Percentiles rank a stretch among this genome's conserved stretches.
Conservation (phyloP, 495 filamentous ascomycete species). For the Penicillium flavigenum region DNA sequence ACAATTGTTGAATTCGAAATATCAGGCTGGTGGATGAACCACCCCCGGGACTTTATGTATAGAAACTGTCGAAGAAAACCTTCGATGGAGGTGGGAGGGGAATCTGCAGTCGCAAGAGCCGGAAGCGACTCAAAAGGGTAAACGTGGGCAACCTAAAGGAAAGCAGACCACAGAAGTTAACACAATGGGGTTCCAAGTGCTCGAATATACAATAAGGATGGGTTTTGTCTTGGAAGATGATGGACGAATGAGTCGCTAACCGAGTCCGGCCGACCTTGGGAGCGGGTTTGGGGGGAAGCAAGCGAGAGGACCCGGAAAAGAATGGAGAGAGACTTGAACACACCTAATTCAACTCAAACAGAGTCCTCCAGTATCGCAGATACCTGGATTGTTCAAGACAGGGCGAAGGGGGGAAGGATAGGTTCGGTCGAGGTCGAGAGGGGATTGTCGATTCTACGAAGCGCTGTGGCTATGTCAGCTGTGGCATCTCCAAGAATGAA, state of each 20-base stretch:
- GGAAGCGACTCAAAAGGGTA: constrained; percentile 39
- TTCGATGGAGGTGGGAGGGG: constrained; percentile 40
- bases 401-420: constrained; percentile 18
- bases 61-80: constrained; percentile 34
- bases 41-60: constrained; percentile 37
- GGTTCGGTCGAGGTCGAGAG: constrained; percentile 29
- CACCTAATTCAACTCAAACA: constrained; percentile 36
- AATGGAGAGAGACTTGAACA: constrained; percentile 40
- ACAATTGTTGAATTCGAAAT: constrained; percentile 34
- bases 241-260: constrained; percentile 30
- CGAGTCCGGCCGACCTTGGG: constrained; percentile 38
- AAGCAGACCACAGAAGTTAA: constrained; percentile 28
- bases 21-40: constrained; percentile 37
- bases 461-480: constrained; percentile 49
- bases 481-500: constrained; percentile 36
- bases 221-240: constrained; percentile 18
- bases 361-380: constrained; percentile 34
- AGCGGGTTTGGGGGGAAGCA: constrained; percentile 31
- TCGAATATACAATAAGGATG: constrained; percentile 26
- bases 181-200: constrained; percentile 23
- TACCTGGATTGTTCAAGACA: constrained; percentile 21
- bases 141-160: constrained; percentile 28
- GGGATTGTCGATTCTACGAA: constrained; percentile 40
- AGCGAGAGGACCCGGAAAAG: constrained; percentile 42
- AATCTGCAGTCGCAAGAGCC: constrained; percentile 45